A percentile compares a stretch with the other conserved stretches of the same genome.
These are phyloP conservation scores for Fusarium stilboides DNA, from an alignment of 2,329 filamentous ascomycete species.

Conservation along the genomic window DNA sequence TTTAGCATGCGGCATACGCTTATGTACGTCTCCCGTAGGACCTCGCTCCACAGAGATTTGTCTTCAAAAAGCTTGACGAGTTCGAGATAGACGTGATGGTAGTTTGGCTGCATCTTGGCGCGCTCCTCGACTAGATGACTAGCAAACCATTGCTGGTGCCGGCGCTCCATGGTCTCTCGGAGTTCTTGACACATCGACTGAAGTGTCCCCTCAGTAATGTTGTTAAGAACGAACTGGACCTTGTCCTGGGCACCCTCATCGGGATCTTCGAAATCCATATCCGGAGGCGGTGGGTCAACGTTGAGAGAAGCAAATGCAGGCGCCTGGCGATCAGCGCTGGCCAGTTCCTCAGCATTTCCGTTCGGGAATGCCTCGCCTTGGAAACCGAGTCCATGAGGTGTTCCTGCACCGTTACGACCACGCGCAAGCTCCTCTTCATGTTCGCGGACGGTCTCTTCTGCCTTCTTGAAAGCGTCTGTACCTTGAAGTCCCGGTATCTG, in stretches of 20 bases:
- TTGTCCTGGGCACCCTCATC: constrained; percentile 89
- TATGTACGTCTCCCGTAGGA: constrained; percentile 93
- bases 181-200: constrained; percentile 88
- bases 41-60: constrained; percentile 84
- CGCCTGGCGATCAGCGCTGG: constrained; percentile 71
- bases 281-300: constrained; percentile 77
- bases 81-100: constrained; percentile 92
- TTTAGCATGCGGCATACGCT: constrained; percentile 91
- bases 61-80: constrained; percentile 88
- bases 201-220: constrained; percentile 91
- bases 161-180: constrained; percentile 81
- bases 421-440: constrained; percentile 73
- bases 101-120: constrained; percentile 97
- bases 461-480: constrained; percentile 87
- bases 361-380: constrained; percentile 73
- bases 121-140: constrained; percentile 95
- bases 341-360: constrained; percentile 76
- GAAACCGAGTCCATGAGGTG: constrained; percentile 56
- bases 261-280: constrained; percentile 83
- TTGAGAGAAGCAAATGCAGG: constrained; percentile 85
- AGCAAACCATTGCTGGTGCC: constrained; percentile 96
- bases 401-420: constrained; percentile 67
- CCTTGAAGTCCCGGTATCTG: constrained; percentile 86
- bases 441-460: constrained; percentile 83
- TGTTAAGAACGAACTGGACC: constrained; percentile 96